Conservation (phyloP, 1,284 basidiomycete species). For the Hymenochaete sp. region DNA sequence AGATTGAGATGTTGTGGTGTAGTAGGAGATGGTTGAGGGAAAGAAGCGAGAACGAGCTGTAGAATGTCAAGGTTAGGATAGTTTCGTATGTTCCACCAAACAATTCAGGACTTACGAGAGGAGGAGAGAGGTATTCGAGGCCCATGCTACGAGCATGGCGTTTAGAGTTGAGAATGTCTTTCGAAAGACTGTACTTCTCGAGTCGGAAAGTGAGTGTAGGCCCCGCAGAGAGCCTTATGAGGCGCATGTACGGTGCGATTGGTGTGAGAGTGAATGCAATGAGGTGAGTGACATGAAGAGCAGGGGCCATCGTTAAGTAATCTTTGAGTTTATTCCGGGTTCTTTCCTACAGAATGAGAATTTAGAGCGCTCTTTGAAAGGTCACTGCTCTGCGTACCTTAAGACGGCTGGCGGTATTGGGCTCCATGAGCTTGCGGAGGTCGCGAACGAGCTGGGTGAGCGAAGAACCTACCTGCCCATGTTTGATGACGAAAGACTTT, state of each 20-base stretch:
- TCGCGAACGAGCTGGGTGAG: slow-evolving; percentile 86
- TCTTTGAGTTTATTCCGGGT: slow-evolving; percentile 91
- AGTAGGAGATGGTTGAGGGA: slow-evolving; percentile 61
- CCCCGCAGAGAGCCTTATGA: slow-evolving; percentile 85
- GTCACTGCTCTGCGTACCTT: slow-evolving; percentile 62
- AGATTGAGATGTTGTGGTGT: slow-evolving; percentile 65
- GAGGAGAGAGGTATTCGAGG: slow-evolving; percentile 80
- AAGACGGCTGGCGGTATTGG: slow-evolving; percentile 90
- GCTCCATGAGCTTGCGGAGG: slow-evolving; percentile 93
- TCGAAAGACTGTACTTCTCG: slow-evolving; percentile 86
- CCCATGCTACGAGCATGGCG: slow-evolving; percentile 68
- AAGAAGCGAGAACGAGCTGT: slow-evolving; percentile 69
- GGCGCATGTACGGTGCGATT: slow-evolving; percentile 77
- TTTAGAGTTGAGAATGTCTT: slow-evolving; percentile 68
- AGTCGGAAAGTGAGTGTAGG: slow-evolving; percentile 93
- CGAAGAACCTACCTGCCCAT: slow-evolving; percentile 87
- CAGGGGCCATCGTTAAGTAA: slow-evolving; percentile 88
- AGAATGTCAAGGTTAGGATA: not conserved
- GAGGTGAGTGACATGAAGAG: slow-evolving; percentile 88
- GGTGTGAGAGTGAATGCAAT: slow-evolving; percentile 87
- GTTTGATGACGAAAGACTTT: slow-evolving; percentile 87
- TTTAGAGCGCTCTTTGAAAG: slow-evolving; percentile 5
- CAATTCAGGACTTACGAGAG: slow-evolving; percentile 50
- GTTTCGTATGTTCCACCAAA: slow-evolving; percentile 1
- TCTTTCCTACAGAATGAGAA: slow-evolving; percentile 58